These are phyloP conservation scores for Ophidiomyces ophidiicola DNA, from an alignment of 2,329 filamentous ascomycete species.

Conservation along the genomic window DNA sequence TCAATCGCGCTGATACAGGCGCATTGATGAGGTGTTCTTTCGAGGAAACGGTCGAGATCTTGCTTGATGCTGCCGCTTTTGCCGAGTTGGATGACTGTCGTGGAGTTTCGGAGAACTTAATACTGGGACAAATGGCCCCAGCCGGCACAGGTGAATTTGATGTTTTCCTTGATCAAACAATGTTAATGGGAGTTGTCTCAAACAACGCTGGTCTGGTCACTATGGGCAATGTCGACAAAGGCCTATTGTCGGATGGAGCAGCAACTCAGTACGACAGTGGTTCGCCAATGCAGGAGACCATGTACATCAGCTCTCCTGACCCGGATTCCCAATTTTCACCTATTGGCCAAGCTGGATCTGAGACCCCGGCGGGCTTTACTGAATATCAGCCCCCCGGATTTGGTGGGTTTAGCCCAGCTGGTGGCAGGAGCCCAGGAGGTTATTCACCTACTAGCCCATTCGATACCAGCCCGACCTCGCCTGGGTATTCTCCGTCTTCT, in stretches of 20 bases:
- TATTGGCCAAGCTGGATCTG: constrained; percentile 56
- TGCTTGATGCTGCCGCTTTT: constrained; percentile 85
- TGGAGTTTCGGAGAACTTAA: constrained; percentile 97
- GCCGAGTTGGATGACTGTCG: constrained; percentile 96
- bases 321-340: constrained; percentile 57
- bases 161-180: constrained; percentile 80
- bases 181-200: constrained; percentile 88
- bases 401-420: constrained; percentile 56
- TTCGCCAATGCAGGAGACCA: constrained; percentile 50
- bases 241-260: constrained; percentile 61
- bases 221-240: constrained; percentile 69
- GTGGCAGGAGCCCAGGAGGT: constrained; percentile 51
- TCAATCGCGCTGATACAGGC: constrained; percentile 95
- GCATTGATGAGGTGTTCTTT: constrained; percentile 99
- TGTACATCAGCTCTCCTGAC: constrained; percentile 50
- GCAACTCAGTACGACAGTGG: constrained; percentile 83
- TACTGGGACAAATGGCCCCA: constrained; percentile 91
- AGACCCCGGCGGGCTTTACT: constrained; percentile 45
- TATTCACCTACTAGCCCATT: constrained; percentile 64
- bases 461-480: constrained; percentile 59
- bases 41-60: constrained; percentile 96
- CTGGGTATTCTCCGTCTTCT: constrained; percentile 49
- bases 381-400: constrained; percentile 60
- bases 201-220: constrained; percentile 79
- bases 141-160: constrained; percentile 97